These are phyloP conservation scores for Rubia peregrina DNA, from an alignment of 305 asterid species.

Conservation along the genomic window DNA sequence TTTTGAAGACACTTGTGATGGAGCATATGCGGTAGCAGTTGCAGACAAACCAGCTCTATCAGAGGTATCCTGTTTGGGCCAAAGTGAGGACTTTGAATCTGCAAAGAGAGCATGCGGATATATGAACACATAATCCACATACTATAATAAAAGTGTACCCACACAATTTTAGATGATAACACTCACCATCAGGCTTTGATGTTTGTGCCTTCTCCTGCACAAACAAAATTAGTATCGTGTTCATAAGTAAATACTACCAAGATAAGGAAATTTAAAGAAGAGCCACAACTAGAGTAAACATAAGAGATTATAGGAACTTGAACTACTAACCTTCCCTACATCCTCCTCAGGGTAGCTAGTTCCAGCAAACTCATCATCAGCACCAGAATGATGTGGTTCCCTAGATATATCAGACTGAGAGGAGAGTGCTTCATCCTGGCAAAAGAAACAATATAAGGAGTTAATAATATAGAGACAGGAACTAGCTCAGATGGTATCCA, in stretches of 20 bases:
- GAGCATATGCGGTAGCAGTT: slow-evolving; percentile 52
- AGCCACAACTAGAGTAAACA: slow-evolving; percentile 9
- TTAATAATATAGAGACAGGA: not conserved
- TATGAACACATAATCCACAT: not conserved
- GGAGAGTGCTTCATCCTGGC: slow-evolving; percentile 26
- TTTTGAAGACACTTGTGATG: slow-evolving; percentile 40
- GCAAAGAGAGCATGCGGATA: slow-evolving; percentile 14
- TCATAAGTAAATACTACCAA: slow-evolving; percentile 12
- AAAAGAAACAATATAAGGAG: slow-evolving; percentile 6
- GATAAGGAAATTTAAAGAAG: slow-evolving; percentile 5
- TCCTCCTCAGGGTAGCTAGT: slow-evolving; percentile 39
- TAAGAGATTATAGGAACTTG: slow-evolving; percentile 8
- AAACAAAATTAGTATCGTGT: slow-evolving; percentile 15
- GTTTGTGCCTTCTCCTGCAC: slow-evolving; percentile 46
- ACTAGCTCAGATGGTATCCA: not conserved
- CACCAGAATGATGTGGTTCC: slow-evolving; percentile 19
- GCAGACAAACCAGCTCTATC: slow-evolving; percentile 50
- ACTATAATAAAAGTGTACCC: not conserved
- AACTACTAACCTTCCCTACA: slow-evolving; percentile 32
- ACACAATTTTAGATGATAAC: slow-evolving; percentile 12
- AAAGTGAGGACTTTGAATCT: slow-evolving; percentile 34
- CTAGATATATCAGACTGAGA: slow-evolving; percentile 23
- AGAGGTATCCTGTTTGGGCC: slow-evolving; percentile 35
- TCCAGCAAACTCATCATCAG: slow-evolving; percentile 40
- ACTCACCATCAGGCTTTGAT: slow-evolving; percentile 68